A percentile compares a stretch with the other conserved stretches of the same genome.
Conservation (phyloP, 1,139 yeast species). For the Debaryomyces sp. region DNA sequence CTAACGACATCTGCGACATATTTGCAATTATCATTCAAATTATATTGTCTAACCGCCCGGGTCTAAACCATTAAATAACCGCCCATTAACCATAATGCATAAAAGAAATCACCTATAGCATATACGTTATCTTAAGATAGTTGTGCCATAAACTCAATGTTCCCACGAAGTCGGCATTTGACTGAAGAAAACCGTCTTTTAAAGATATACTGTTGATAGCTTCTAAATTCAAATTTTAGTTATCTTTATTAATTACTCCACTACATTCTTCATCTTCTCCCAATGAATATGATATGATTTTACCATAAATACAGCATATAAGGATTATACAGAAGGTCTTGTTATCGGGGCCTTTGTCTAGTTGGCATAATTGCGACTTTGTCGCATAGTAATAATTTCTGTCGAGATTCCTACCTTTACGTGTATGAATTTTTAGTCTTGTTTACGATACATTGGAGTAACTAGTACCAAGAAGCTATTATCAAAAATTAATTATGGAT, state of each 20-base stretch:
- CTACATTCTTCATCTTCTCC: too few species aligned
- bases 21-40: neutral
- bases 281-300: too few species aligned
- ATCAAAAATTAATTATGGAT: conserved; percentile 12
- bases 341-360: neutral
- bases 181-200: too few species aligned
- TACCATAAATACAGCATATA: neutral
- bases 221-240: too few species aligned
- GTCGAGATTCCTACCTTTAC: conserved; percentile 10
- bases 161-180: too few species aligned
- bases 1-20: neutral
- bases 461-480: neutral
- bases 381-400: neutral
- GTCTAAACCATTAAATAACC: too few species aligned
- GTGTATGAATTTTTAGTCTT: conserved; percentile 6
- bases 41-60: neutral
- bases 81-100: too few species aligned
- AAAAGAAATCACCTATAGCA: too few species aligned
- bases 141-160: too few species aligned
- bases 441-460: neutral
- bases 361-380: neutral
- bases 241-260: too few species aligned
- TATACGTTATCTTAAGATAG: too few species aligned
- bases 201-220: too few species aligned
- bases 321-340: neutral